Percentiles rank a stretch among this genome's conserved stretches.
phyloP scores from a whole-genome alignment of 2,329 filamentous ascomycete genomes.

The Sporothrix schenckii region DNA sequence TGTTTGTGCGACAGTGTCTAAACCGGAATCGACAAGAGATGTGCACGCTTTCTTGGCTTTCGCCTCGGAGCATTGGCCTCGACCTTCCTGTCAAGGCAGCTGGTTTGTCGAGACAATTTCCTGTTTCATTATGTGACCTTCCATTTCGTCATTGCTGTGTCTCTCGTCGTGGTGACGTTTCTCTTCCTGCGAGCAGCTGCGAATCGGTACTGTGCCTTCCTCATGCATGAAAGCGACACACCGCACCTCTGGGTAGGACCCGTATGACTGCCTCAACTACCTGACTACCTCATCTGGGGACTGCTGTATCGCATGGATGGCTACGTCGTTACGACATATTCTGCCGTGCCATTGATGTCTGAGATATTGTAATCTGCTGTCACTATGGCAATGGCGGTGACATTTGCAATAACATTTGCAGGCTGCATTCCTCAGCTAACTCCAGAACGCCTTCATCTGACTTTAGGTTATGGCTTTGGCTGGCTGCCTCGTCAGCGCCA shows the following conservation, averaged over 20 bases:
- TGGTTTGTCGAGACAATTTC: not conserved
- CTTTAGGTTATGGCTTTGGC: not conserved
- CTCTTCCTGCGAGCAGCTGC: not conserved
- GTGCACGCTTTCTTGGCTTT: constrained; percentile 10
- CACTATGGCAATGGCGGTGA: constrained; percentile 9
- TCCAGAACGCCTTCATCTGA: not conserved
- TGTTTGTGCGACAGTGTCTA: not conserved
- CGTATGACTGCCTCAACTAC: not conserved
- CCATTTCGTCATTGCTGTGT: not conserved
- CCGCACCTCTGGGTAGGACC: not conserved
- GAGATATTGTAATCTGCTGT: constrained; percentile 7
- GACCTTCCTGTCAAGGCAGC: constrained; percentile 22
- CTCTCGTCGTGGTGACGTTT: not conserved
- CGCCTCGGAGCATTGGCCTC: not conserved
- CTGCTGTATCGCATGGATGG: too few species aligned
- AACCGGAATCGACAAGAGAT: not conserved
- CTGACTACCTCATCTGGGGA: too few species aligned
- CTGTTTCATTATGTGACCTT: constrained; percentile 4
- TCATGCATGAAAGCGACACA: not conserved
- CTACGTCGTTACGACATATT: too few species aligned
- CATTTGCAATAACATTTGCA: not conserved
- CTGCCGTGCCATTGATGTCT: not conserved
- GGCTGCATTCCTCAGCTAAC: constrained; percentile 14
- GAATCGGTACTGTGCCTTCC: constrained; percentile 6
- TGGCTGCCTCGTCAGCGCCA: constrained; percentile 24